phyloP scores from a whole-genome alignment of 2,329 filamentous ascomycete species.

The Epichloe typhina region DNA sequence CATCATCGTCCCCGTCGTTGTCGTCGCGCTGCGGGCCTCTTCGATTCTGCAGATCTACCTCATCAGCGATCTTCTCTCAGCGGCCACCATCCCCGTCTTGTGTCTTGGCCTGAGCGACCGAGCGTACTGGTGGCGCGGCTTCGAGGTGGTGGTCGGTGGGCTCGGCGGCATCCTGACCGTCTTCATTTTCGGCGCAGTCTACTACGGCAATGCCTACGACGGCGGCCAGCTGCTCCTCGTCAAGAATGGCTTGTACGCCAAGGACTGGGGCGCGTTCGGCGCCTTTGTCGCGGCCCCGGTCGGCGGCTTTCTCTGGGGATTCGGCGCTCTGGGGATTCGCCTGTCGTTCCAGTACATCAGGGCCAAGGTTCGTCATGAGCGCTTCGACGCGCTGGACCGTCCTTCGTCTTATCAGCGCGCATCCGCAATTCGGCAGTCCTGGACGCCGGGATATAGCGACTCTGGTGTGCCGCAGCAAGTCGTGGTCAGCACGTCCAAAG shows the following conservation, averaged over 20 bases:
- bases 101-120: constrained; percentile 55
- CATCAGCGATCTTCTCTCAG: constrained; percentile 68
- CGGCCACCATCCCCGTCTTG: constrained; percentile 61
- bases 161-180: constrained; percentile 67
- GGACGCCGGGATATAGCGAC: neutral
- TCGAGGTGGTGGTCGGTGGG: constrained; percentile 67
- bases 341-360: constrained; percentile 43
- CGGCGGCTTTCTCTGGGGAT: constrained; percentile 60
- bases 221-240: constrained; percentile 59
- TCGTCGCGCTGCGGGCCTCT: constrained; percentile 61
- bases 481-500: constrained; percentile 20
- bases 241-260: constrained; percentile 58
- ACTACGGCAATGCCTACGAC: constrained; percentile 52
- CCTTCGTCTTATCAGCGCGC: too few relatives aligned
- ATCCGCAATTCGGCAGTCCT: too few relatives aligned
- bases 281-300: constrained; percentile 71
- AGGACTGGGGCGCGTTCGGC: constrained; percentile 73
- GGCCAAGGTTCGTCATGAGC: constrained; percentile 43
- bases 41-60: constrained; percentile 71
- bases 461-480: constrained; percentile 14
- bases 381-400: constrained; percentile 55
- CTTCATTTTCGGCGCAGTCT: constrained; percentile 69
- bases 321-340: constrained; percentile 47
- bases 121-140: constrained; percentile 68
- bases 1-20: constrained; percentile 60